Conservation (phyloP, 805 yeast genomes). For the Phaffomyces antillensis region DNA sequence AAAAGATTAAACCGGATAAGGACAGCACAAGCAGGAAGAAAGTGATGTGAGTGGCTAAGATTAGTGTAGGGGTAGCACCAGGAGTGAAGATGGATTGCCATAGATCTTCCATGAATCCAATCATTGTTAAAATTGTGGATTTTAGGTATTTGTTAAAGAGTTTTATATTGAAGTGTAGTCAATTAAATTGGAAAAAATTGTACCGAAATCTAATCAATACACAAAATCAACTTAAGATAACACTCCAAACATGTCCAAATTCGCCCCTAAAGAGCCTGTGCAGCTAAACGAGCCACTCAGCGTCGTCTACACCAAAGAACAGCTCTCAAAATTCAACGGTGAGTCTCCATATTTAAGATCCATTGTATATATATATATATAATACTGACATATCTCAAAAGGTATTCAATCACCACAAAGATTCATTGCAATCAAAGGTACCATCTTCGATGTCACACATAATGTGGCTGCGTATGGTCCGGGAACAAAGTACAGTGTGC, state of each 20-base stretch:
- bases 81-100: conserved; percentile 93
- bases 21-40: conserved; percentile 58
- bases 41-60: conserved; percentile 83
- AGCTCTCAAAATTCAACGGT: conserved; percentile 42
- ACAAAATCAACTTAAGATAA: not conserved
- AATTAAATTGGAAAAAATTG: not conserved
- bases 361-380: not conserved
- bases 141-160: not conserved
- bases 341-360: conserved; percentile 10
- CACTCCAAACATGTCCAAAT: conserved; percentile 20
- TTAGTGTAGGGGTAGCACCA: conserved; percentile 84
- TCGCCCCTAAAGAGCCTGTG: conserved; percentile 51
- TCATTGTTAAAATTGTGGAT: conserved; percentile 4
- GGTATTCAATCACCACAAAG: conserved; percentile 39
- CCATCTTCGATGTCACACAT: conserved; percentile 68
- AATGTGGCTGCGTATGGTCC: conserved; percentile 69
- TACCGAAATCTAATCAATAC: not conserved
- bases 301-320: conserved; percentile 33
- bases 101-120: conserved; percentile 50
- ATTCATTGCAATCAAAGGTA: conserved; percentile 72
- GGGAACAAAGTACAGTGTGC: conserved; percentile 61
- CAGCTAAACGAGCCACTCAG: conserved; percentile 44
- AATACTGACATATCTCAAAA: not conserved
- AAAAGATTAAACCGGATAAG: conserved; percentile 48
- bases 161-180: not conserved